Conservation (phyloP, 768 basidiomycete genomes). For the Pisolithus albus region DNA sequence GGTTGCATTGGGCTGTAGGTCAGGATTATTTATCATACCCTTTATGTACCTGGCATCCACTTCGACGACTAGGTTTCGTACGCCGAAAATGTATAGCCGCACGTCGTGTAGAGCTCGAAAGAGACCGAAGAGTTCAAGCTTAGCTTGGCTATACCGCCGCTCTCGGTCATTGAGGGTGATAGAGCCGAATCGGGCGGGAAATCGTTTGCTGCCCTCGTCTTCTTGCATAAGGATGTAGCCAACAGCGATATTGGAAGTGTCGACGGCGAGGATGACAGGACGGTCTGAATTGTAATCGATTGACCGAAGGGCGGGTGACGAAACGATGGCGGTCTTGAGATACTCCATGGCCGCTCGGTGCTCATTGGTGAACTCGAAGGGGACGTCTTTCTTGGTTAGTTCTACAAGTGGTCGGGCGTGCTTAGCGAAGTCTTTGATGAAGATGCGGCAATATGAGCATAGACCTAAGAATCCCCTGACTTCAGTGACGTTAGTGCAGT, state of each 20-base stretch:
- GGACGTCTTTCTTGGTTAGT: too few species aligned
- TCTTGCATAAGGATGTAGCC: conserved; percentile 24
- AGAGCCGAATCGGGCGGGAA: conserved; percentile 31
- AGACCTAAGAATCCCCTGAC: too few species aligned
- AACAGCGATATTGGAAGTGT: conserved; percentile 26
- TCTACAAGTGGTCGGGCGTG: too few species aligned
- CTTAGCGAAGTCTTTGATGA: too few species aligned
- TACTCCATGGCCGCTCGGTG: too few species aligned
- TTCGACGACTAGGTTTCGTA: background rate
- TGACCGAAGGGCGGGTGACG: conserved; percentile 2
- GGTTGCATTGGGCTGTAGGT: background rate
- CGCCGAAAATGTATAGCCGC: background rate
- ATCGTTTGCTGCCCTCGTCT: conserved; percentile 1
- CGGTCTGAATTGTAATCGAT: background rate
- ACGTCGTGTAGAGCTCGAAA: background rate
- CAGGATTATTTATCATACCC: background rate
- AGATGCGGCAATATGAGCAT: too few species aligned
- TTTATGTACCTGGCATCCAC: background rate
- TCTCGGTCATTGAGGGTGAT: conserved; percentile 28
- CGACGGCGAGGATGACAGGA: conserved; percentile 8
- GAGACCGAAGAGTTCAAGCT: conserved; percentile 18
- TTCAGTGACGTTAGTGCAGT: too few species aligned
- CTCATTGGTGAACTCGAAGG: too few species aligned
- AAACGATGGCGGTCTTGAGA: conserved; percentile 2
- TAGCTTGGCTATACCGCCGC: conserved; percentile 14